Conservation (phyloP, 192 early-diverging fungal species). For the Paraglomus brasilianum region DNA sequence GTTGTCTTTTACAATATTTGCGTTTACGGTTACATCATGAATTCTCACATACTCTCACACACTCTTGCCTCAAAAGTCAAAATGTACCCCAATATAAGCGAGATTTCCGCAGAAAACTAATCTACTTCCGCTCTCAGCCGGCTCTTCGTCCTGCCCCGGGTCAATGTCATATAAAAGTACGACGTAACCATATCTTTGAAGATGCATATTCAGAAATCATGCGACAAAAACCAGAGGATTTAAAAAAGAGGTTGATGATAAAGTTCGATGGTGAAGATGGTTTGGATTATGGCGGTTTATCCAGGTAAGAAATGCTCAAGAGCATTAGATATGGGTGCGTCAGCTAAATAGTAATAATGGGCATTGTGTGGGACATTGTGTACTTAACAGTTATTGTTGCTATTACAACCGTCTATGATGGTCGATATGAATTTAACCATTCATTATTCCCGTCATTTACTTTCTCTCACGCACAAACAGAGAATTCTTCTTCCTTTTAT, state of each 20-base stretch:
- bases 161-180: conserved; percentile 91
- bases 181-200: conserved; percentile 89
- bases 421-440: too few species aligned
- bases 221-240: conserved; percentile 83
- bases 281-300: conserved; percentile 96
- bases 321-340: neutral
- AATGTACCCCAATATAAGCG: conserved; percentile 98
- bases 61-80: conserved; percentile 38
- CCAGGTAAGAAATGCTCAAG: conserved; percentile 51
- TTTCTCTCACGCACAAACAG: conserved; percentile 37
- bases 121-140: conserved; percentile 94
- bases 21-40: neutral
- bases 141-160: conserved; percentile 85
- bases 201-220: conserved; percentile 95
- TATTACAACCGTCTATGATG: neutral
- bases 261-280: conserved; percentile 99
- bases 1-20: neutral
- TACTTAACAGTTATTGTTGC: neutral
- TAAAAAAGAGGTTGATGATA: conserved; percentile 97
- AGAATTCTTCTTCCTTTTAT: conserved; percentile 97
- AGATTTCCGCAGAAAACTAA: conserved; percentile 95
- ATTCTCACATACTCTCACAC: neutral
- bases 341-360: neutral
- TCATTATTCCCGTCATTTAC: neutral
- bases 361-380: neutral